phyloP scores from a whole-genome alignment of 192 early-diverging fungal species.

The Podochytrium sp. region DNA sequence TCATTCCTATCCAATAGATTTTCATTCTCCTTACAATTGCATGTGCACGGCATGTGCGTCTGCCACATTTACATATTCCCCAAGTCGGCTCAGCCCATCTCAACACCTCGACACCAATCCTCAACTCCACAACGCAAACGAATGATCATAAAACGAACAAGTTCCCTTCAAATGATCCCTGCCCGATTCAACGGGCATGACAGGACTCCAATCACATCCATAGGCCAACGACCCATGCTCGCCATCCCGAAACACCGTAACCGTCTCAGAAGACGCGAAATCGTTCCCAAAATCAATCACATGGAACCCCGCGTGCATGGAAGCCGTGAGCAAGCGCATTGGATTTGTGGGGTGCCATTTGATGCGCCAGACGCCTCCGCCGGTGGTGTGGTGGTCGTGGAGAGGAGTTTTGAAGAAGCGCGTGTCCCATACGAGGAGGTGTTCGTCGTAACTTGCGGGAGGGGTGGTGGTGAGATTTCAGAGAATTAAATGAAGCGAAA shows the following conservation, averaged over 20 bases:
- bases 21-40: too few relatives aligned
- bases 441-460: constrained; percentile 92
- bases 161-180: constrained; percentile 47
- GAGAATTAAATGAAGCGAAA: neutral
- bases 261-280: neutral
- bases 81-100: too few relatives aligned
- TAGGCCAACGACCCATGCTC: constrained; percentile 51
- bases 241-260: constrained; percentile 26
- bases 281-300: constrained; percentile 63
- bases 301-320: constrained; percentile 93
- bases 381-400: constrained; percentile 69
- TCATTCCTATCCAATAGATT: too few relatives aligned
- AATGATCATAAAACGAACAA: constrained; percentile 63
- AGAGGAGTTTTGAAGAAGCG: constrained; percentile 79
- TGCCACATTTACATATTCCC: too few relatives aligned
- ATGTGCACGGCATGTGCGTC: too few relatives aligned
- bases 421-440: constrained; percentile 88
- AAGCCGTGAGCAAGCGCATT: constrained; percentile 71
- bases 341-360: constrained; percentile 87
- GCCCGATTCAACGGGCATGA: neutral
- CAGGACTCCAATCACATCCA: constrained; percentile 54
- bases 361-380: constrained; percentile 89
- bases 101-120: too few relatives aligned
- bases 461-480: neutral
- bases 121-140: constrained; percentile 50